phyloP scores from a whole-genome alignment of 805 yeast genomes.

The Kuraishia piskuri region DNA sequence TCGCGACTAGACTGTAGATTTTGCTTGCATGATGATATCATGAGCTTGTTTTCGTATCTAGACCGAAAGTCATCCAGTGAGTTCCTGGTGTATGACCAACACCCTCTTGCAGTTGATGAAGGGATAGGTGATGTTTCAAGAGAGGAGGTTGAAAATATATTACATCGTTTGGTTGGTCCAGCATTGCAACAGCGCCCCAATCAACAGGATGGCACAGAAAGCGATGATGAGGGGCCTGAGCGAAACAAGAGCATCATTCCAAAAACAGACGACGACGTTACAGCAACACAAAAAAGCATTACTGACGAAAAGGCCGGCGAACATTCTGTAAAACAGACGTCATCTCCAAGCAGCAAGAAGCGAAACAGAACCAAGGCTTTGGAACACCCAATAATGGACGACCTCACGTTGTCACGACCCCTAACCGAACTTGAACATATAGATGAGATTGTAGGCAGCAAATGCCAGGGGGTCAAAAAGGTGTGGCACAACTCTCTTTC shows the following conservation, averaged over 20 bases:
- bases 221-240: too few relatives aligned
- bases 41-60: slow-evolving; percentile 15
- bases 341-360: too few relatives aligned
- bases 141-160: neutral
- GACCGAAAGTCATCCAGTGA: slow-evolving; percentile 13
- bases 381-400: neutral
- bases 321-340: too few relatives aligned
- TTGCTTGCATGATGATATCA: slow-evolving; percentile 16
- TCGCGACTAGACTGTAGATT: slow-evolving; percentile 19
- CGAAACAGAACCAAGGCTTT: neutral
- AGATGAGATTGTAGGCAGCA: neutral
- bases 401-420: neutral
- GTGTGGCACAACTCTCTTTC: neutral
- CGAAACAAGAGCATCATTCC: neutral
- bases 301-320: too few relatives aligned
- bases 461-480: neutral
- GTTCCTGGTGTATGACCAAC: slow-evolving; percentile 11
- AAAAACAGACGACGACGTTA: neutral
- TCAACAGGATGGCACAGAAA: neutral
- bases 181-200: neutral
- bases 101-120: neutral
- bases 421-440: neutral
- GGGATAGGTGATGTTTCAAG: neutral
- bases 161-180: neutral
- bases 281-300: neutral